Evolutionary conservation across 1,284 basidiomycete genomes (phyloP), one percentile per base, ranked within the genome.

Genomic region (Moesziomyces globuligerus): DNA sequence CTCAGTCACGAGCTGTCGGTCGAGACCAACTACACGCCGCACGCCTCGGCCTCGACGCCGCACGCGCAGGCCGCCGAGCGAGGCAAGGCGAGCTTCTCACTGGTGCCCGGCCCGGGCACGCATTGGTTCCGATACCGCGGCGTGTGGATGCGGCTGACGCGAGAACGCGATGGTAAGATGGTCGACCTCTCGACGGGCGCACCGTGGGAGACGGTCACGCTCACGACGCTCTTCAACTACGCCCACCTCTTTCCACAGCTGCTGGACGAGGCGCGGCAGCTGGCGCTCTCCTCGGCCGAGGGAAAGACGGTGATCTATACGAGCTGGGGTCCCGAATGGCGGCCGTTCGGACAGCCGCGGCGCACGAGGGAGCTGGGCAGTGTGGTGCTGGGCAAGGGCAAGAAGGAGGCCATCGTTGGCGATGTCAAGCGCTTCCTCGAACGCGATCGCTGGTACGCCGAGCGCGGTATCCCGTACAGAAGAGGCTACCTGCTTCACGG

Each of bases 261-360:
- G 11, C 87, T 99, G 4, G 84, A 87, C 4, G 95, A 99, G 82
- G 95, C 96, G 21, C 87, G 93, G 41, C 90, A 92, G 76, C 85
- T 96, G 34, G 94, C 94, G 0, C 87, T 96, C 84, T 86, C 86
- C 38, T 90, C 88, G 0, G 91, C 93, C 56, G 92, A 97, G 82
- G 95, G 95, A 45, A 95, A 95, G 81, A 92, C 96, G 20, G 90
- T 97, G 53, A 91, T 98, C 64, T 93, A 95, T 75, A 98, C 94
- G 0, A 92, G 94, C 9, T 96, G 94, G 92, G 93, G 93, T 0
- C 90, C 90, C 18, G 94, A 98, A 81, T 99, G 96, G 96, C 87
- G 89, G 54, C 94, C 92, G 4, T 98, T 99, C 79, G 96, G 96
- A 5, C 90, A 91, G 75, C 95, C 96, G 21, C 86, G 95, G 49